Evolutionary conservation across 2,329 filamentous ascomycete genomes (phyloP).

Genomic region (Fusarium newnesense): DNA sequence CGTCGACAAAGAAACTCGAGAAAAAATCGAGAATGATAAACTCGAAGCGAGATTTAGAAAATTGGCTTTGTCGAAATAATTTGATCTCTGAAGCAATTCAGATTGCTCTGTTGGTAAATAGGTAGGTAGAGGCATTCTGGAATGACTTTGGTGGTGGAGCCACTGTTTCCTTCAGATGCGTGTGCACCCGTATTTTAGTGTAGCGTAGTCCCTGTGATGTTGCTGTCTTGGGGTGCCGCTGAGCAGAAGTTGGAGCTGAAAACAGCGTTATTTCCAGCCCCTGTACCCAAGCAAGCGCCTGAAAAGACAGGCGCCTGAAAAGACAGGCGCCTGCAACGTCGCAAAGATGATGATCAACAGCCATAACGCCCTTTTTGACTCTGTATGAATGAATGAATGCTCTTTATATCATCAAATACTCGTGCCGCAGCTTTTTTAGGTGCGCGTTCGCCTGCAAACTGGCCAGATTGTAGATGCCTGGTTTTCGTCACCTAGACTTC

Average conservation of each 20-base stretch:
- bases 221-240: slow-evolving; percentile 31
- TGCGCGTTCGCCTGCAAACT: slow-evolving; percentile 34
- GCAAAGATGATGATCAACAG: slow-evolving; percentile 35
- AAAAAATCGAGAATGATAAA: slow-evolving; percentile 9
- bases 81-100: slow-evolving; percentile 22
- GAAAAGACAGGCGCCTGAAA: slow-evolving; percentile 25
- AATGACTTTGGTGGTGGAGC: slow-evolving; percentile 37
- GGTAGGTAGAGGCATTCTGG: slow-evolving; percentile 28
- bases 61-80: slow-evolving; percentile 31
- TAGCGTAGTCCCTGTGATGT: slow-evolving; percentile 38
- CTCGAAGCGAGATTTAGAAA: slow-evolving; percentile 32
- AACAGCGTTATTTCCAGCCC: slow-evolving; percentile 35
- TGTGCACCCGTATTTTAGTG: slow-evolving; percentile 37
- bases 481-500: slow-evolving; percentile 35
- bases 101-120: slow-evolving; percentile 29
- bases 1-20: slow-evolving; percentile 33
- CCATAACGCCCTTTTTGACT: slow-evolving; percentile 29
- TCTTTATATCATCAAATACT: slow-evolving; percentile 41
- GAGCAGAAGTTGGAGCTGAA: slow-evolving; percentile 10
- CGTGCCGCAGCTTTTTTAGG: slow-evolving; percentile 39
- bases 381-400: slow-evolving; percentile 23
- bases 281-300: slow-evolving; percentile 33
- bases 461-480: slow-evolving; percentile 39
- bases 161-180: slow-evolving; percentile 36
- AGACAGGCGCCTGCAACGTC: slow-evolving; percentile 29